Base-by-base conservation (phyloP, 2,329 filamentous ascomycete species). In the Aspergillus pseudoterreus region DNA sequence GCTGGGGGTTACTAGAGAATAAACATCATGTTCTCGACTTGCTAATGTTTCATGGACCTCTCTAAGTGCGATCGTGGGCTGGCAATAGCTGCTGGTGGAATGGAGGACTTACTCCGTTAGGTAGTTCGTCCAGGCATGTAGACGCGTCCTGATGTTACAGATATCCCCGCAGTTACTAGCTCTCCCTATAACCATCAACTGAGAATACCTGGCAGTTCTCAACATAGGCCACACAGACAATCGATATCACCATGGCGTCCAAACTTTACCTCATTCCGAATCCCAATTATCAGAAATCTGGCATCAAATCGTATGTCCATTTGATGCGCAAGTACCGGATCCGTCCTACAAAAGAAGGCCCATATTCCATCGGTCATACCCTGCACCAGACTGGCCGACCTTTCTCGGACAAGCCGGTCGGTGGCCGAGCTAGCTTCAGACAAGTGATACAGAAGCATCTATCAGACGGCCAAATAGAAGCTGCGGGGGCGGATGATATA, bases 321-420 rank as follows among this genome's bases (percentile, higher is more conserved):
- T 69, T 80, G 8, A 69, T 87, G 59, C 79, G 79, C 64, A 85
- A 84, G 66, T 87, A 81, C 65, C 76, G 79, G 52, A 83, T 88
- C 63, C 70, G 78, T 19, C 83, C 85, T 32, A 86, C 84, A 52
- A 74, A 79, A 55, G 77, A 79, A 1, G 84, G 85, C 4, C 85
- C 83, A 6, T 88, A 82, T 69, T 76, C 75, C 56, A 74, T 81
- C 54, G 67, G 75, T 54, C 74, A 76, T 27, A 71, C 74, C 32
- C 63, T 78, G 49, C 68, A 76, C 24, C 75, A 82, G 54, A 75
- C 76, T 36, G 77, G 77, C 17, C 72, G 78, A 42, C 71, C 75
- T 45, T 71, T 73, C 51, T 72, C 76, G 11, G 67, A 71, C 46
- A 72, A 72, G 48, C 67, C 71, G 1, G 58, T 80, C 10, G 78